A percentile compares a stretch with the other conserved stretches of the same genome.
Conservation (phyloP, 805 yeast genomes). For the Saturnispora ahearnii region DNA sequence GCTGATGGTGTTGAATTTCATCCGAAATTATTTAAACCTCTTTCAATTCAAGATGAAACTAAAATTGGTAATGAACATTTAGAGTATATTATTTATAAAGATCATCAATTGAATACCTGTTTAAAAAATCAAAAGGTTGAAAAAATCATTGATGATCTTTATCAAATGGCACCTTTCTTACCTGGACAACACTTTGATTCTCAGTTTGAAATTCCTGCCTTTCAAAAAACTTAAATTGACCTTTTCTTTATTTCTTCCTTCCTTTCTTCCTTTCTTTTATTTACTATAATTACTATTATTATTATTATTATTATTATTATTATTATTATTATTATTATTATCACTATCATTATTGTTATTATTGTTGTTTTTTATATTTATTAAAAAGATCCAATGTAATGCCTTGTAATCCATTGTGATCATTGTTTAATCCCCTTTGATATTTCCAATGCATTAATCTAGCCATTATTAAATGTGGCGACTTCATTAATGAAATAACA, state of each 20-base stretch:
- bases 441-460: neutral
- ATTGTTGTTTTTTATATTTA: neutral
- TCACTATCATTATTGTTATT: neutral
- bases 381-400: neutral
- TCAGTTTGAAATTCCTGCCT: slow-evolving; percentile 62
- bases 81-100: slow-evolving; percentile 59
- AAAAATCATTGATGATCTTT: slow-evolving; percentile 27
- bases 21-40: slow-evolving; percentile 64
- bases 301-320: too few species aligned
- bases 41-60: slow-evolving; percentile 27
- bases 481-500: neutral
- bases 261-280: too few species aligned
- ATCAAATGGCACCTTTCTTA: slow-evolving; percentile 65
- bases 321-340: too few species aligned
- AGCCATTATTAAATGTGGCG: neutral
- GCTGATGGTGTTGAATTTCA: slow-evolving; percentile 75
- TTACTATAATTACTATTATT: too few species aligned
- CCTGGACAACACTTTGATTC: slow-evolving; percentile 71
- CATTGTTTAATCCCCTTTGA: neutral
- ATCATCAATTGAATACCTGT: slow-evolving; percentile 25
- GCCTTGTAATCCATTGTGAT: neutral
- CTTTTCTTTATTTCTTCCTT: slow-evolving; percentile 2
- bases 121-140: slow-evolving; percentile 31
- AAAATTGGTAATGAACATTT: slow-evolving; percentile 34
- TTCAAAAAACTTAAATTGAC: slow-evolving; percentile 34